Conservation (phyloP, 208 protist genomes). For the Crithidia acanthocephali region DNA sequence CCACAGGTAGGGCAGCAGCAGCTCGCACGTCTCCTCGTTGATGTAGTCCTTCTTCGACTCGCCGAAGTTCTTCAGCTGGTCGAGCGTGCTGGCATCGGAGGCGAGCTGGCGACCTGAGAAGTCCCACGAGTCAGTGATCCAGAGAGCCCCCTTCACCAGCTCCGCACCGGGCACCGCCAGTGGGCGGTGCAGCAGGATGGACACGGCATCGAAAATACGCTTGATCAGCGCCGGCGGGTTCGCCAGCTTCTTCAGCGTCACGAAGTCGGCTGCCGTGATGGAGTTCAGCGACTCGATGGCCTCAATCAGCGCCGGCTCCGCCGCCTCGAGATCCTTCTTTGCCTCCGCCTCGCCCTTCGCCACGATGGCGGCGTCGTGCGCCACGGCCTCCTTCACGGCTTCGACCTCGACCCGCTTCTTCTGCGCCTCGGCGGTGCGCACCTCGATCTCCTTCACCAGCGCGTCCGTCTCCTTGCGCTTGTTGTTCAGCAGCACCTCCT, state of each 20-base stretch:
- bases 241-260: conserved; percentile 94
- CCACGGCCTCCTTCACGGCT: conserved; percentile 91
- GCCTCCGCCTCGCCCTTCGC: conserved; percentile 93
- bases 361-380: conserved; percentile 90
- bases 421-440: conserved; percentile 93
- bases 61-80: conserved; percentile 84
- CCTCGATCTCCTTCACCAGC: conserved; percentile 95
- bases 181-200: conserved; percentile 90
- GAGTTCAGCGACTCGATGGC: conserved; percentile 95
- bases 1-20: conserved; percentile 97
- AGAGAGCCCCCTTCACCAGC: conserved; percentile 85
- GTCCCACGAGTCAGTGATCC: conserved; percentile 94
- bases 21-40: conserved; percentile 98
- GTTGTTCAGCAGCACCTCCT: conserved; percentile 93
- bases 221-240: conserved; percentile 97
- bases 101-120: conserved; percentile 85
- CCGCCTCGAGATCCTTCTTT: conserved; percentile 95
- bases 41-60: conserved; percentile 95
- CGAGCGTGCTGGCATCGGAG: conserved; percentile 75
- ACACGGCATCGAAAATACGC: conserved; percentile 98
- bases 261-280: conserved; percentile 94
- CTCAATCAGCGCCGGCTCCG: conserved; percentile 93
- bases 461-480: conserved; percentile 93
- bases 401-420: conserved; percentile 96
- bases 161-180: conserved; percentile 78